Base-by-base conservation (phyloP, 108 stramenopile genomes). In the Pseudonitzschia delicatissima region DNA sequence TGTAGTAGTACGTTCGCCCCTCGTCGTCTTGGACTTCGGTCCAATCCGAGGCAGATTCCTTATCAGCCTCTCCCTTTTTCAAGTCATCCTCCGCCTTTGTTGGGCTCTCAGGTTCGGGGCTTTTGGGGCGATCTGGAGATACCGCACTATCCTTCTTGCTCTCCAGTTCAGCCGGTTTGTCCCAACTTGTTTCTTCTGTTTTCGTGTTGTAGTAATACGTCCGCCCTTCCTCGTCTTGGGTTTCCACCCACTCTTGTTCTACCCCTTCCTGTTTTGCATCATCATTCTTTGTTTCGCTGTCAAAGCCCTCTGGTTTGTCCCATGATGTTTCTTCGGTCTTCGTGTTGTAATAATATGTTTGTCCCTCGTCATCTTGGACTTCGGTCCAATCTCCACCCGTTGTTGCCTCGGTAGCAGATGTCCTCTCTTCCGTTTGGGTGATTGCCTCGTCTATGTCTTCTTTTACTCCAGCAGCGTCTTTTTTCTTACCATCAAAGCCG, bases 181-280 rank as follows among this genome's bases (percentile, higher is more conserved):
- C 90, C 93, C 93, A 94, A 63, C 70, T 73, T 21, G 84, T 91
- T 64, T 84, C 82, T 33, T 79, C 77, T 2, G 84, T 84, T 15
- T 59, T 67, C 0, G 50, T 63, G 60, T 91, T 90, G 82, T 84
- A 91, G 62, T 84, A 91, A 61, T 93, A 93, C 5, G 57, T 72
- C 37, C 78, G 67, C 8, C 84, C 83, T 64, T 85, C 85, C 17
- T 87, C 87, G 63, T 85, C 84, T 58, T 76, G 62, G 62, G 79
- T 76, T 45, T 64, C 80, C 1, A 72, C 67, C 87, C 89, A 90
- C 20, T 61, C 42, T 20, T 4, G 25, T 35, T 11, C 25, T 60
- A 17, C 37, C 25, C 17, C 15, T 31, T 3, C 7, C 1, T 2
- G 18, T 23, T 45, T 50, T 6, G 13, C 21, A 25, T 28, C 23